phyloP scores from a whole-genome alignment of 139 green algal genomes.

The Picochlorum sp. region DNA sequence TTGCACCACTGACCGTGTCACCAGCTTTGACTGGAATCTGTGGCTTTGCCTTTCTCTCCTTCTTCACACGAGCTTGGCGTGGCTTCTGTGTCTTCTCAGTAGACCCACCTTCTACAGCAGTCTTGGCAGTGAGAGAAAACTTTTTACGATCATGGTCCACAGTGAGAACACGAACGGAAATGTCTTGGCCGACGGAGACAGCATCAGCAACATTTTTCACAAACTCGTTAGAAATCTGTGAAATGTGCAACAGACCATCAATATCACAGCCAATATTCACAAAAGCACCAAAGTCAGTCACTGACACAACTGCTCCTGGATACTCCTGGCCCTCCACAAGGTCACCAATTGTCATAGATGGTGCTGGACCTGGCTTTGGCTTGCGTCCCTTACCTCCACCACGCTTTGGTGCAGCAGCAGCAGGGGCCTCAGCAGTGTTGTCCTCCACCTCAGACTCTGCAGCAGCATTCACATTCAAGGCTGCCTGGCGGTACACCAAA shows the following conservation, averaged over 20 bases:
- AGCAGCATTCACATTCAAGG: neutral
- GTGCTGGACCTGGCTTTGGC: constrained; percentile 10
- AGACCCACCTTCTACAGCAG: neutral
- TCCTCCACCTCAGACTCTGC: neutral
- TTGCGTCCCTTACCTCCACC: neutral
- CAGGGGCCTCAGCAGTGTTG: neutral
- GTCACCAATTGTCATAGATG: constrained; percentile 15
- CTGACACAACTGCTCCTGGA: constrained; percentile 19
- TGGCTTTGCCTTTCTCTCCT: neutral
- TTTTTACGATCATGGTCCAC: constrained; percentile 38
- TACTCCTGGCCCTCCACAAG: constrained; percentile 25
- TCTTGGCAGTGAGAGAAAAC: constrained; percentile 31
- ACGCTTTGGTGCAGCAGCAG: neutral
- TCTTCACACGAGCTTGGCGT: neutral
- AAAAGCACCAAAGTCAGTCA: constrained; percentile 79
- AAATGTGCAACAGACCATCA: constrained; percentile 94
- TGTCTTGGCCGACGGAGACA: constrained; percentile 32
- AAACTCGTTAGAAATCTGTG: constrained; percentile 55
- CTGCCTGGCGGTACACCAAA: neutral
- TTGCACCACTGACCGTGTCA: constrained; percentile 45
- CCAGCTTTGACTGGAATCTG: constrained; percentile 28
- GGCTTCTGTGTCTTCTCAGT: constrained; percentile 5
- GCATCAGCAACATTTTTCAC: constrained; percentile 43
- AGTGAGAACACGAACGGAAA: constrained; percentile 44
- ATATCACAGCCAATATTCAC: constrained; percentile 77